Conservation (phyloP, 352 stramenopile species). For the Pythium guiyangense region DNA sequence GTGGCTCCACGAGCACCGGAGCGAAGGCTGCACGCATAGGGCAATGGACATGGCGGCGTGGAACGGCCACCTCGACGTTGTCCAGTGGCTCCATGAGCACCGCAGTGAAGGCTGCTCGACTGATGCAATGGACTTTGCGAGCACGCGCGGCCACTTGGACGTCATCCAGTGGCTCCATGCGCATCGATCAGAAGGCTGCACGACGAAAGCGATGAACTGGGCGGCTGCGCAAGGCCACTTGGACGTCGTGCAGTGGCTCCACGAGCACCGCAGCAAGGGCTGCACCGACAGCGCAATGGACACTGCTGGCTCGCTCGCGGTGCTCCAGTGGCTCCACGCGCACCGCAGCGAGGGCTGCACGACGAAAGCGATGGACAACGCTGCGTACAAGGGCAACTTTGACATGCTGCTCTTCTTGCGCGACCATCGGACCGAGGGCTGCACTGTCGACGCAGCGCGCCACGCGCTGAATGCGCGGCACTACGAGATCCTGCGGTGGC, state of each 20-base stretch:
- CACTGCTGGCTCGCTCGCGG: slow-evolving; percentile 6
- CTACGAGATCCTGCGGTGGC: slow-evolving; percentile 12
- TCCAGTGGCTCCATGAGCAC: slow-evolving; percentile 57
- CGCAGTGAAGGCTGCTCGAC: slow-evolving; percentile 53
- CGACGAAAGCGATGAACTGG: slow-evolving; percentile 18
- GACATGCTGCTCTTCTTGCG: slow-evolving; percentile 22
- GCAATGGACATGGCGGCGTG: slow-evolving; percentile 13
- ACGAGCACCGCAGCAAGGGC: slow-evolving; percentile 13
- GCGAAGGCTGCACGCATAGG: slow-evolving; percentile 21
- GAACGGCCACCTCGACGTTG: slow-evolving; percentile 40
- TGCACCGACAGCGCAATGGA: slow-evolving; percentile 21
- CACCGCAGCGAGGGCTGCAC: slow-evolving; percentile 17
- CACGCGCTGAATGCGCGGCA: slow-evolving; percentile 10
- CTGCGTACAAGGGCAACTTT: slow-evolving; percentile 18
- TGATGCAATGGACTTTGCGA: slow-evolving; percentile 46
- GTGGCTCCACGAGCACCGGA: slow-evolving; percentile 32
- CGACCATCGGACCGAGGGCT: slow-evolving; percentile 8
- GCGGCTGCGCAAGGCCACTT: slow-evolving; percentile 15
- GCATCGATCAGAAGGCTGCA: slow-evolving; percentile 14
- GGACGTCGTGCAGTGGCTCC: slow-evolving; percentile 21
- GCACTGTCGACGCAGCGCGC: slow-evolving; percentile 2
- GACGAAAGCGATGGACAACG: slow-evolving; percentile 22
- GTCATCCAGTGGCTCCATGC: slow-evolving; percentile 17
- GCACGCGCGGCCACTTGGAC: slow-evolving; percentile 11
- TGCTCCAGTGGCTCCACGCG: slow-evolving; percentile 15